Evolutionary conservation across 306 rosid species (phyloP).

Genomic region (Gastrolobium villosum): DNA sequence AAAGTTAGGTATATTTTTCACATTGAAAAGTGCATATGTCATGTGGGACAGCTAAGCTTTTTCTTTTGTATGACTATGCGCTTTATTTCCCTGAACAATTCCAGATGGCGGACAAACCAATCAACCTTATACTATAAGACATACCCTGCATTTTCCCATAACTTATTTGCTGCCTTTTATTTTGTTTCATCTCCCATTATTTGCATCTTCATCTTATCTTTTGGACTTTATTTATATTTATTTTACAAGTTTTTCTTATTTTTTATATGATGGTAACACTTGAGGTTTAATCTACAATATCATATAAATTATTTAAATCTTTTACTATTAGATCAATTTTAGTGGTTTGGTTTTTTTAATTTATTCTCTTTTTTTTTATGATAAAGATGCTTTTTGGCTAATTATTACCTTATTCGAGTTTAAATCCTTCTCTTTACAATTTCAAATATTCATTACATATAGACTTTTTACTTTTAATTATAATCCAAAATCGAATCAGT

Average conservation of each 20-base stretch:
- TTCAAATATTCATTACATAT: too few relatives aligned
- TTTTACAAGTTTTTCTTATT: not conserved
- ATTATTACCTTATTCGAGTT: too few relatives aligned
- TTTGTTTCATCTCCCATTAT: not conserved
- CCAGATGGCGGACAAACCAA: not conserved
- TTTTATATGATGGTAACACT: not conserved
- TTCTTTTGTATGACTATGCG: not conserved
- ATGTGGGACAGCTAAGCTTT: conserved; percentile 23
- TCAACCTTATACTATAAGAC: not conserved
- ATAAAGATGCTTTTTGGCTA: too few relatives aligned
- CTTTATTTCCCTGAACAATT: not conserved
- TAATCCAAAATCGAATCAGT: not conserved
- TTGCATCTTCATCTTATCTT: not conserved
- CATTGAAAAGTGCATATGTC: not conserved
- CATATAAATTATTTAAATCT: too few relatives aligned
- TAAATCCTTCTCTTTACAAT: too few relatives aligned
- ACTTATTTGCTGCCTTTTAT: not conserved
- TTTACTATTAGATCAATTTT: too few relatives aligned
- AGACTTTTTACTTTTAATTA: too few relatives aligned
- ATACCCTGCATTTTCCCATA: not conserved
- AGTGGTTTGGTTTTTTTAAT: too few relatives aligned
- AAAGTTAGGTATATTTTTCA: conserved; percentile 38
- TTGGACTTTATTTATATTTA: not conserved
- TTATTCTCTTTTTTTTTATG: too few relatives aligned
- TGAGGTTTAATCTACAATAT: not conserved